phyloP scores from a whole-genome alignment of 2,329 filamentous ascomycete species.

The Cladorrhinum sp. region DNA sequence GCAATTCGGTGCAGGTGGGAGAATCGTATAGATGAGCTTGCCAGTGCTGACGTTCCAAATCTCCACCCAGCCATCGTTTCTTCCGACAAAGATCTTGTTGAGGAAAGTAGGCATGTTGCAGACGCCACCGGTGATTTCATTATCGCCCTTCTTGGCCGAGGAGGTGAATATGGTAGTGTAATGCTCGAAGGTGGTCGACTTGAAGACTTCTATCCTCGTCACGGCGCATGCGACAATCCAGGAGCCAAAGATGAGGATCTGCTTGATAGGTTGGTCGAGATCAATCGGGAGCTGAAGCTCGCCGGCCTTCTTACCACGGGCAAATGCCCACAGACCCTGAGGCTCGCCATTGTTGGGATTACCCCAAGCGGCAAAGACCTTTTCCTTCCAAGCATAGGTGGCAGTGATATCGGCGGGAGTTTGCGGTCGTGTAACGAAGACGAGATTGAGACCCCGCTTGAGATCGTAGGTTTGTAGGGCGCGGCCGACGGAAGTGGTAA shows the following conservation, averaged over 20 bases:
- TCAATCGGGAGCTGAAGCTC: slow-evolving; percentile 68
- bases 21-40: slow-evolving; percentile 85
- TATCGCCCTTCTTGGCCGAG: slow-evolving; percentile 54
- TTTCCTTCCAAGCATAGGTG: slow-evolving; percentile 81
- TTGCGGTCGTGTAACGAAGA: slow-evolving; percentile 90
- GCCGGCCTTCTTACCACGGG: slow-evolving; percentile 79
- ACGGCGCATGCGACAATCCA: slow-evolving; percentile 82
- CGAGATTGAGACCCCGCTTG: slow-evolving; percentile 80
- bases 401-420: slow-evolving; percentile 84
- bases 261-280: slow-evolving; percentile 66
- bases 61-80: slow-evolving; percentile 83
- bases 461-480: slow-evolving; percentile 95
- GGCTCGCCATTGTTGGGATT: slow-evolving; percentile 48
- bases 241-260: slow-evolving; percentile 79
- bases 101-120: slow-evolving; percentile 90
- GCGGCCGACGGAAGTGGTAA: slow-evolving; percentile 89
- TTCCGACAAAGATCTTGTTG: slow-evolving; percentile 91
- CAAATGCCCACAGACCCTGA: slow-evolving; percentile 84
- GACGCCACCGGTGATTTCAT: slow-evolving; percentile 72
- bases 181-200: slow-evolving; percentile 75
- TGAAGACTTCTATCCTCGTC: slow-evolving; percentile 85
- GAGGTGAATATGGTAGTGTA: slow-evolving; percentile 77
- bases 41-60: slow-evolving; percentile 96
- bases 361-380: slow-evolving; percentile 87
- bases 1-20: slow-evolving; percentile 68